A percentile compares a stretch with the other conserved stretches of the same genome.
Evolutionary conservation across 1,284 basidiomycete genomes (phyloP).

Genomic region (Exobasidium cylindrosporum): DNA sequence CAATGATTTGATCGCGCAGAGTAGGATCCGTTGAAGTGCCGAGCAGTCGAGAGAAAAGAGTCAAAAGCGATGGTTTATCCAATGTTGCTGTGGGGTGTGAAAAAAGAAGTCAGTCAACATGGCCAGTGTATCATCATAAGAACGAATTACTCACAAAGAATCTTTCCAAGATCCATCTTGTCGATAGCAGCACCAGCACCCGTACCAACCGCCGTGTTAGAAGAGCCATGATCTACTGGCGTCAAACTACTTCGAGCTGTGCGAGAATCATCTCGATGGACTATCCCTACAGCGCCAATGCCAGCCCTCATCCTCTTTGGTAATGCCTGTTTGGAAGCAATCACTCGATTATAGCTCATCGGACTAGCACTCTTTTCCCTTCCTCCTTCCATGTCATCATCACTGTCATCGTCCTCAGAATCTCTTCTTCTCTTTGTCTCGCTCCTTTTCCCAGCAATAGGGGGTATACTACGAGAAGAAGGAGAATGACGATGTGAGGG

Average conservation of each 20-base stretch:
- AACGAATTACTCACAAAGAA: conserved; percentile 22
- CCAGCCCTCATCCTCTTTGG: conserved; percentile 38
- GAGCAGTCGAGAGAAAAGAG: conserved; percentile 37
- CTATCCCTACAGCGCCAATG: conserved; percentile 26
- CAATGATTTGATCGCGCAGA: conserved; percentile 38
- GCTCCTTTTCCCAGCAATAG: conserved; percentile 19
- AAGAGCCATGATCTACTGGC: not conserved
- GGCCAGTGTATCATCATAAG: not conserved
- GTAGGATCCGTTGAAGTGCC: conserved; percentile 28
- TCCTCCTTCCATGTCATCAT: conserved; percentile 26
- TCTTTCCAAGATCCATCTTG: conserved; percentile 36
- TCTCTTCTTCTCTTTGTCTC: conserved; percentile 35
- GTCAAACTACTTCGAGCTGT: not conserved
- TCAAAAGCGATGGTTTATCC: conserved; percentile 44
- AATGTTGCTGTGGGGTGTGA: conserved; percentile 30
- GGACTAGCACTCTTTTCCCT: conserved; percentile 6
- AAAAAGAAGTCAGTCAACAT: not conserved
- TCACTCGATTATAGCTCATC: conserved; percentile 6
- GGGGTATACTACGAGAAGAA: conserved; percentile 9
- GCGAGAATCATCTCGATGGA: conserved; percentile 5
- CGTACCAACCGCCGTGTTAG: not conserved
- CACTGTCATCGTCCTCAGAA: conserved; percentile 26
- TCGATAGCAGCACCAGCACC: not conserved
- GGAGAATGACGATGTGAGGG: conserved; percentile 12
- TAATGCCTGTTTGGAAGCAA: conserved; percentile 15